Evolutionary conservation across 805 yeast species (phyloP).

Genomic region (Vanderwaltozyma yarrowii): DNA sequence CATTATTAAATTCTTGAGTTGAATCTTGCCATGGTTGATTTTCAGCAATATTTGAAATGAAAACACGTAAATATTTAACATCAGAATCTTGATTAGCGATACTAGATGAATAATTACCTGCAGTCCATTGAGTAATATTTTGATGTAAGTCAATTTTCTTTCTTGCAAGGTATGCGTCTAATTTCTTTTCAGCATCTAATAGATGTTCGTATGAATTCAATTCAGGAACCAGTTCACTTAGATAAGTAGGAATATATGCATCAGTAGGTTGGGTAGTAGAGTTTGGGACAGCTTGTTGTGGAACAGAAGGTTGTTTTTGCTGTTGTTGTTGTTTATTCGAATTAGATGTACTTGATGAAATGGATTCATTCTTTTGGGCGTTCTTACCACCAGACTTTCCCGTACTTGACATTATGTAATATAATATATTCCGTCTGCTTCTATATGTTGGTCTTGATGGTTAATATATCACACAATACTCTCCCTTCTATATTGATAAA

Average conservation of each 20-base stretch:
- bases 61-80: slow-evolving; percentile 59
- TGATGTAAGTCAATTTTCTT: slow-evolving; percentile 83
- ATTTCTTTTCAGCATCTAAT: slow-evolving; percentile 67
- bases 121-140: slow-evolving; percentile 34
- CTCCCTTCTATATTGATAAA: too few relatives aligned
- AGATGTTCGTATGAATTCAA: slow-evolving; percentile 62
- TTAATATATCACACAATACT: too few relatives aligned
- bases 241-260: slow-evolving; percentile 37
- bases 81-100: slow-evolving; percentile 8
- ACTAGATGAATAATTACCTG: slow-evolving; percentile 18
- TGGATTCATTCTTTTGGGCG: background rate
- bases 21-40: slow-evolving; percentile 80
- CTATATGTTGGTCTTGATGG: too few relatives aligned
- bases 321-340: background rate
- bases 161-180: slow-evolving; percentile 74
- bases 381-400: background rate
- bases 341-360: background rate
- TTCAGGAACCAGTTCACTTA: slow-evolving; percentile 48
- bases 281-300: slow-evolving; percentile 20
- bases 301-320: background rate
- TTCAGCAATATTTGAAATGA: slow-evolving; percentile 68
- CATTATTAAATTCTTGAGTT: slow-evolving; percentile 24
- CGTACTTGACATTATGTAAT: background rate
- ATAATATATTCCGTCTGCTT: too few relatives aligned
- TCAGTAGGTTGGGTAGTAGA: slow-evolving; percentile 40